Evolutionary conservation across 768 basidiomycete genomes (phyloP), one percentile per base, ranked within the genome.

Genomic region (Tylopilus balloui): DNA sequence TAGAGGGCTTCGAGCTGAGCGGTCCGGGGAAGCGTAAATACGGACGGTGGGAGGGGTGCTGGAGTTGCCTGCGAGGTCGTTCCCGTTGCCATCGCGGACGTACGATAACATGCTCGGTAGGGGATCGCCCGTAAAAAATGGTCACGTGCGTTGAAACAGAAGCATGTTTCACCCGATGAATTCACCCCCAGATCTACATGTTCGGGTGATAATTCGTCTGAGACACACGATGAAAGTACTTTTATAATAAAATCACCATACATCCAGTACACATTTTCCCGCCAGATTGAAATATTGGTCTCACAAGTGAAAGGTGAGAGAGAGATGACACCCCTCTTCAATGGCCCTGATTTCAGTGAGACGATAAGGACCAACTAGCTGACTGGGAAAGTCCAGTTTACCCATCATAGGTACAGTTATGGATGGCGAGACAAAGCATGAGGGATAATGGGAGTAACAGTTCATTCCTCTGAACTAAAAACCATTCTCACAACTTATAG

Each of bases 1-100:
- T 95, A 89, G 25, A 98, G 74, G 2, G 92, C 93, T 66, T 96
- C 93, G 19, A 99, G 82, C 71, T 97, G 95, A 1, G 88, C 84
- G 0, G 92, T 98, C 58, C 88, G 90, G 0, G 84, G 86, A 2
- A 98, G 76, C 4, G 88, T 92, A 66, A 87, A 83, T n/a, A 95
- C 92, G 12, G 88, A 92, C 3, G 84, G 74, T 12, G 90, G 89
- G 13, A 91, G 73, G 12, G 72, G 29, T 5, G 63, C 65, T 4
- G 70, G 70, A 3, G 62, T 59, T 4, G 61, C 53, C 46, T 74
- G 73, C 3, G 74, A 61, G 6, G 72, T 60, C 19, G 57, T 32
- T 31, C 23, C 27, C 0, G 54, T 37, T 1, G 60, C 50, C 60
- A 60, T 62, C 31, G 38, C n/a, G n/a, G n/a, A n/a, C n/a, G n/a